These are phyloP conservation scores for Calonectria pseudoturangicola DNA, from an alignment of 2,329 filamentous ascomycete species.

Conservation along the genomic window DNA sequence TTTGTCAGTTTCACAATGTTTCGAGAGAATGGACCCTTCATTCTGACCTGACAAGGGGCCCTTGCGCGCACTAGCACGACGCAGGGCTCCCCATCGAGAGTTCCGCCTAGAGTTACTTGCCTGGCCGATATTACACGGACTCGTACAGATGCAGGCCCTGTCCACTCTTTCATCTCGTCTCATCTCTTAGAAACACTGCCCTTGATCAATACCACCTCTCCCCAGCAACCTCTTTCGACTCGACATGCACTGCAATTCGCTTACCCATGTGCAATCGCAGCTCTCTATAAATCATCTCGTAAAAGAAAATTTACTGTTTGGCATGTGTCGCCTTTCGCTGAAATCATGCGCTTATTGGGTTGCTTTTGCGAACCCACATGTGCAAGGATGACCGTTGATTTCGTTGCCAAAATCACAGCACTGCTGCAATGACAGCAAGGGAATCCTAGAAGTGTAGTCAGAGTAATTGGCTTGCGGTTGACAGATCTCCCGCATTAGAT, in stretches of 20 bases:
- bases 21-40: slow-evolving; percentile 25
- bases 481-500: neutral
- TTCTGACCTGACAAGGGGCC: slow-evolving; percentile 19
- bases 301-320: neutral
- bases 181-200: slow-evolving; percentile 13
- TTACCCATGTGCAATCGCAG: neutral
- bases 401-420: neutral
- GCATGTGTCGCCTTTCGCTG: neutral
- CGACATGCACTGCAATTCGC: neutral
- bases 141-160: slow-evolving; percentile 5
- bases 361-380: neutral
- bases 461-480: neutral
- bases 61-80: neutral
- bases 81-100: neutral
- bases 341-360: neutral
- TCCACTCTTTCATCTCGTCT: slow-evolving; percentile 22
- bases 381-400: neutral
- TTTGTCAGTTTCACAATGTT: slow-evolving; percentile 21
- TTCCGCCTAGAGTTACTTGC: slow-evolving; percentile 13
- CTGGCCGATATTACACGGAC: slow-evolving; percentile 11
- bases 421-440: neutral
- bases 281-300: neutral
- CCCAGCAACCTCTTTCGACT: neutral
- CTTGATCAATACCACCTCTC: neutral
- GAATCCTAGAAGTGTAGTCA: neutral